Evolutionary conservation across 225 moss, liverwort and hornwort species (phyloP), one percentile per base, ranked within the genome.

Genomic region (Polytrichum formosum): DNA sequence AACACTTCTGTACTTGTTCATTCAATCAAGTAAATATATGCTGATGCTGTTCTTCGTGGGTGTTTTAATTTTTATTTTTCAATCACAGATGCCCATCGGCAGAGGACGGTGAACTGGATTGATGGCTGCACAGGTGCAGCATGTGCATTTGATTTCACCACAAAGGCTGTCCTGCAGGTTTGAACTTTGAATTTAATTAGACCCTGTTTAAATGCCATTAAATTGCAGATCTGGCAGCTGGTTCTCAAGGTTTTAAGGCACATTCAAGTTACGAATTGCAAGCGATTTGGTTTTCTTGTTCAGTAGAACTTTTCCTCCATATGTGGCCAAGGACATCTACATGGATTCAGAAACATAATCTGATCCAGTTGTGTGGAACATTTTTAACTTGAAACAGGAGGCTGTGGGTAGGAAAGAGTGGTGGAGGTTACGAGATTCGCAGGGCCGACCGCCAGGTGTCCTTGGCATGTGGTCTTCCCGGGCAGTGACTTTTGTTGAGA

Each of bases 151-250:
- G 97, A 98, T 76, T 98, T 98, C 65, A 98, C 97, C 59, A 98
- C 97, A 31, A 98, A 98, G 77, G 97, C 90, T 64, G 88, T 94
- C 65, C 94, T 97, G 68, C 97, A 97, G 89, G 93, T 93, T 26
- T 53, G 56, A 23, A n/a, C 6, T 23, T 22, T 21, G 9, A 37
- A 13, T 46, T 46, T 46, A 0, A 46, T 46, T 46, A 46, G 46
- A 7, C 46, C 46, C 16, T 46, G 46, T 46, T 13, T 1, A 37
- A 46, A 46, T 46, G 13, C 46, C 46, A 16, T 46, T 9, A 46
- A 0, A 46, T 46, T 46, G 46, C 46, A 46, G 46, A 13, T 46
- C 16, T 46, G 46, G 37, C 35, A 37, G 37, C 37, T 37, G 13
- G 13, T 46, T 46, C 46, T 46, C 10, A 46, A 3, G 46, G 4